Evolutionary conservation across 148 eudicot genomes (phyloP).

Genomic region (Chenopodium quinoa): DNA sequence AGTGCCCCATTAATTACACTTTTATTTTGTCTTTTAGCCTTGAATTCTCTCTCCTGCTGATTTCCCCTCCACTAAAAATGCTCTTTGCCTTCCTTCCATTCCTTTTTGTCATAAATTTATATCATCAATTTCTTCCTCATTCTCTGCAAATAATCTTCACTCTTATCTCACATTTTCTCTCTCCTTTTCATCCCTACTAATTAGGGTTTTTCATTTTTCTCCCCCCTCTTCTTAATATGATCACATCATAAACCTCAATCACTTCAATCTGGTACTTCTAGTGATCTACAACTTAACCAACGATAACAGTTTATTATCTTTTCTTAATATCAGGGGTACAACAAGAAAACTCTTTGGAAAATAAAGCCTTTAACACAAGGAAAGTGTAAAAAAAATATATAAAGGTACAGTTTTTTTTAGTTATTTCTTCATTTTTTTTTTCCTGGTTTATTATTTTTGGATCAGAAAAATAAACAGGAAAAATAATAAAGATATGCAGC

Average conservation of each 20-base stretch:
- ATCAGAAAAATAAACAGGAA: conserved; percentile 12
- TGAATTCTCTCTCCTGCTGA: conserved; percentile 12
- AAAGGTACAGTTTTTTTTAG: conserved; percentile 5
- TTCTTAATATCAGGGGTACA: conserved; percentile 17
- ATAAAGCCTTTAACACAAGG: conserved; percentile 33
- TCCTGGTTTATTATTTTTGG: background rate
- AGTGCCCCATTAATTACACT: conserved; percentile 14
- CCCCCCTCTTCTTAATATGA: background rate
- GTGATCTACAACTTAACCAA: background rate
- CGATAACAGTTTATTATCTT: conserved; percentile 8
- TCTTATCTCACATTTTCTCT: background rate
- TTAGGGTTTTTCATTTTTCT: conserved; percentile 42
- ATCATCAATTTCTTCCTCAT: background rate
- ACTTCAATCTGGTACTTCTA: background rate
- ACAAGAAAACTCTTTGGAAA: conserved; percentile 8
- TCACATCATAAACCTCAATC: conserved; percentile 11
- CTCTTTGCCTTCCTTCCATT: conserved; percentile 37
- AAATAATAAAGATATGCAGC: too few relatives aligned
- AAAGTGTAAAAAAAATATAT: background rate
- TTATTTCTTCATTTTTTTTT: background rate
- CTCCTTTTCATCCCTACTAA: conserved; percentile 19
- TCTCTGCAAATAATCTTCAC: background rate
- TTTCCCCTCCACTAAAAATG: conserved; percentile 32
- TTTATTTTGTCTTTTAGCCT: conserved; percentile 21
- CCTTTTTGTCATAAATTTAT: conserved; percentile 31